Percentiles rank a stretch among this genome's conserved stretches.
phyloP scores from a whole-genome alignment of 177 flowering plant genomes.

The Tripterygium wilfordii region DNA sequence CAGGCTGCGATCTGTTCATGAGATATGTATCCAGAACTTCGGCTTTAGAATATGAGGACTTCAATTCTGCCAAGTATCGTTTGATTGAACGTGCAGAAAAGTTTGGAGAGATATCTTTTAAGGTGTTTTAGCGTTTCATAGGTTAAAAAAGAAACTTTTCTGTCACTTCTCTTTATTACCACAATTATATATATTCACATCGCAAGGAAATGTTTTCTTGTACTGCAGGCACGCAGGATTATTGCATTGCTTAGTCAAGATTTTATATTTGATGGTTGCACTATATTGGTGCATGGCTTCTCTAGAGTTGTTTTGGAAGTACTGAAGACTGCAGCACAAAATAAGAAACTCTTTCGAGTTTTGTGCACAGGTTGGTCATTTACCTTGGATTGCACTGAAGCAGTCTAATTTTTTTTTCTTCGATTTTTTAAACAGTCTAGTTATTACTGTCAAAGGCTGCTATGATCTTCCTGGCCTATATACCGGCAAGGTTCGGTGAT shows the following conservation, averaged over 20 bases:
- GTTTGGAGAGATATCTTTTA: slow-evolving; percentile 91
- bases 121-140: slow-evolving; percentile 37
- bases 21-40: slow-evolving; percentile 92
- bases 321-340: slow-evolving; percentile 74
- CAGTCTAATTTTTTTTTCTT: too few relatives aligned
- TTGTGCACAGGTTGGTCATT: slow-evolving; percentile 99
- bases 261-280: slow-evolving; percentile 94
- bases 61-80: slow-evolving; percentile 83
- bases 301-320: slow-evolving; percentile 94
- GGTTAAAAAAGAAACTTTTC: slow-evolving; percentile 1
- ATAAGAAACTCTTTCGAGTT: slow-evolving; percentile 81
- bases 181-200: not conserved
- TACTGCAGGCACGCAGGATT: slow-evolving; percentile 76
- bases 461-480: too few relatives aligned
- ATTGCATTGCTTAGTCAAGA: slow-evolving; percentile 97
- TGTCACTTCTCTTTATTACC: not conserved
- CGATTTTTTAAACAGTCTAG: too few relatives aligned
- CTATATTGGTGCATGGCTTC: slow-evolving; percentile 97
- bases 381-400: too few relatives aligned
- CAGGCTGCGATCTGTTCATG: slow-evolving; percentile 94
- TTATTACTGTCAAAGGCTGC: too few relatives aligned
- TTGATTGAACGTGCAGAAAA: slow-evolving; percentile 95
- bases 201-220: not conserved
- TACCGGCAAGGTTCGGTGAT: too few relatives aligned
- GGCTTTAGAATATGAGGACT: slow-evolving; percentile 94